phyloP scores from a whole-genome alignment of 73 alveolate species.

The Breviolum minutum region DNA sequence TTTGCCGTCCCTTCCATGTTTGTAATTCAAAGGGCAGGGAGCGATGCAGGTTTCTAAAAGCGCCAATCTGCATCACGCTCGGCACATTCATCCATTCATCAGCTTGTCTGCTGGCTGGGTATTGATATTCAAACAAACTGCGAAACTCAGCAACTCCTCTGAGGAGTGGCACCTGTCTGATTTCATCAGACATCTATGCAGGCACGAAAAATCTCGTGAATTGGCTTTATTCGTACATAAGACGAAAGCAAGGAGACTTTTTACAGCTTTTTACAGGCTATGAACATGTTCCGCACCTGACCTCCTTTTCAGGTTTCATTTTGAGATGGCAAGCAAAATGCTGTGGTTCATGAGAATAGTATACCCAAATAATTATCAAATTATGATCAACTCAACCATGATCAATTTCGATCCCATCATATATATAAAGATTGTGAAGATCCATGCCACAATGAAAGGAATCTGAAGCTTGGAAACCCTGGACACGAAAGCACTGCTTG shows the following conservation, averaged over 20 bases:
- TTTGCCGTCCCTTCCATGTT: too few species aligned
- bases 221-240: conserved; percentile 18
- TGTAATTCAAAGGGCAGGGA: too few species aligned
- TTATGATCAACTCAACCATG: neutral
- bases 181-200: conserved; percentile 4
- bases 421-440: too few species aligned
- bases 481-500: conserved; percentile 12
- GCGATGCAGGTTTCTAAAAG: too few species aligned
- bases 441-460: neutral
- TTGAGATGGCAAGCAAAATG: neutral
- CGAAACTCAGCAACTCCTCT: neutral
- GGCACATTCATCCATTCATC: too few species aligned
- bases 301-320: neutral
- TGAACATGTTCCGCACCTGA: conserved; percentile 9
- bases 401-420: too few species aligned
- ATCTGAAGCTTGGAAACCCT: neutral
- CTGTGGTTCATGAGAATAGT: too few species aligned
- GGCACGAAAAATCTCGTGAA: conserved; percentile 28
- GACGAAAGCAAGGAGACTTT: conserved; percentile 19
- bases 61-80: too few species aligned
- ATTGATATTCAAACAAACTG: conserved; percentile 36
- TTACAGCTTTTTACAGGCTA: conserved; percentile 10
- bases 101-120: conserved; percentile 51
- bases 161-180: neutral
- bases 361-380: neutral